Base-by-base conservation (phyloP, 1,284 basidiomycete genomes). In the Cutaneotrichosporon cyanovorans region DNA sequence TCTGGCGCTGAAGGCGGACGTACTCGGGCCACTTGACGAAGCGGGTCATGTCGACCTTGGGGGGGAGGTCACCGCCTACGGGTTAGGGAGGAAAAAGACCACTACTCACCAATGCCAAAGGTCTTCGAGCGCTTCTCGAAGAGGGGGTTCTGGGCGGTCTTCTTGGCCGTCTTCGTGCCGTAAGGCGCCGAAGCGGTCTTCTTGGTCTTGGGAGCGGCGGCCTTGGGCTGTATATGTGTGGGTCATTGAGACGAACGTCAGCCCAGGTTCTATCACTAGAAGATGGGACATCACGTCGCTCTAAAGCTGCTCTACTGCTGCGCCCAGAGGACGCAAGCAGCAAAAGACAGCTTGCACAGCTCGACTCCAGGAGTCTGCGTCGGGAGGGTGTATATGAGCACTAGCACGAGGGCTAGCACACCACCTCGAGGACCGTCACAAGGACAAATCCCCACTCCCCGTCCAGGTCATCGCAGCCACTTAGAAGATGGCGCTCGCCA, bases 21-120 rank as follows among this genome's bases (percentile, higher is more conserved):
- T 98, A 98, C 77, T 93, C 90, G 61, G 93, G 93, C 93, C 93
- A 98, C 77, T 96, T 97, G 76, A 97, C 89, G 77, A 97, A 97
- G 73, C 92, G 89, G 57, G 89, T 95, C 59, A 97, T 76, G 76
- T 98, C 93, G 52, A 80, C 81, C 73, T 81, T 80, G 66, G 85
- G 92, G 67, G 85, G 87, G 67, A 97, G 82, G 76, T 95, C 88
- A 77, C 93, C 89, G 69, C 92, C 91, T 93, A 56, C 45, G 22
- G 18, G 33, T 25, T n/a, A 23, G 37, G 16, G 35, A 11, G 32
- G 40, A 41, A 34, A 50, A 36, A 19, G 33, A 6, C 16, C 6
- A 21, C 6, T 16, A 57, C 83, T 63, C n/a, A 92, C 91, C 93
- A 58, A 97, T 92, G 72, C 89, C 90, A 72, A 95, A 97, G 79